Conservation (phyloP, 2,329 filamentous ascomycete genomes). For the Colletotrichum agaves region DNA sequence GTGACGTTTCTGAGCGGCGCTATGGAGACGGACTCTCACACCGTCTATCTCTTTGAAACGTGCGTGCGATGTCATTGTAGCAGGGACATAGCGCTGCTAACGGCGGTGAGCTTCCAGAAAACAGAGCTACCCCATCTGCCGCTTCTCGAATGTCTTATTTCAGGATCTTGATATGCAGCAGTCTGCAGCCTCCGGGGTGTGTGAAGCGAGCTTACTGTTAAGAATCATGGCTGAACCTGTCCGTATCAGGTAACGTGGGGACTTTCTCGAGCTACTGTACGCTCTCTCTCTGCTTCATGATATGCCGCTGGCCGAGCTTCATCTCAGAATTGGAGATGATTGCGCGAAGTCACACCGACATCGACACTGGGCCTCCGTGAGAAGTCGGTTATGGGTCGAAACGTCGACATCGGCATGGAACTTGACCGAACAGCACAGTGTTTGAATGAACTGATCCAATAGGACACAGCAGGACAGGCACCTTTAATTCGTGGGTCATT, state of each 20-base stretch:
- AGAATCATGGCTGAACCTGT: not conserved
- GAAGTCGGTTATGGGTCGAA: not conserved
- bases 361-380: too few relatives aligned
- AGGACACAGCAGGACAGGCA: too few relatives aligned
- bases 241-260: not conserved
- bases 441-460: too few relatives aligned
- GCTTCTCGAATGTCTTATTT: slow-evolving; percentile 36
- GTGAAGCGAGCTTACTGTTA: slow-evolving; percentile 17
- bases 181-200: slow-evolving; percentile 14
- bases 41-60: slow-evolving; percentile 22
- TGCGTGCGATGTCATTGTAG: slow-evolving; percentile 3
- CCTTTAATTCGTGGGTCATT: too few relatives aligned
- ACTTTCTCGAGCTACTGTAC: slow-evolving; percentile 5
- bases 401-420: too few relatives aligned
- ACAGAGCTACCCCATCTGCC: slow-evolving; percentile 8
- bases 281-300: not conserved
- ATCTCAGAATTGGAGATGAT: not conserved
- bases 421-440: too few relatives aligned
- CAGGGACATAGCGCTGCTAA: slow-evolving; percentile 18
- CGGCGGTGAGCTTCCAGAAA: slow-evolving; percentile 36
- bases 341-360: not conserved
- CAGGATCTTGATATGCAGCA: slow-evolving; percentile 16
- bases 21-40: slow-evolving; percentile 14
- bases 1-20: slow-evolving; percentile 17
- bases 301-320: not conserved